Conservation (phyloP, 2,329 filamentous ascomycete genomes). For the Xylaria multiplex region DNA sequence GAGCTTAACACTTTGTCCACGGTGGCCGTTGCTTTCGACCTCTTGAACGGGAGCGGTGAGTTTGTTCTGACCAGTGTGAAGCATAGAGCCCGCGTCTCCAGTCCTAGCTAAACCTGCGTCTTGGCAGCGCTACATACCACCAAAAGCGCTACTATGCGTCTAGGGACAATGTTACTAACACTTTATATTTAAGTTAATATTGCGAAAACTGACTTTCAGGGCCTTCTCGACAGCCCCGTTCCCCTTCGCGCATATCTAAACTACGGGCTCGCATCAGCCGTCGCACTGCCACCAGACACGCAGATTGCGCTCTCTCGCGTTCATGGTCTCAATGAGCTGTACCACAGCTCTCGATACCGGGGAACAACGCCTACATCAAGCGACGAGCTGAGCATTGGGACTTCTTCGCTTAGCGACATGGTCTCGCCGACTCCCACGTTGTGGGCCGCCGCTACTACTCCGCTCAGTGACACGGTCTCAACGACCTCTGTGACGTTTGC, state of each 20-base stretch:
- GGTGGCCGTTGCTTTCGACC: conserved; percentile 43
- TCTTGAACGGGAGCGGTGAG: conserved; percentile 43
- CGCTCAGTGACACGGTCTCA: conserved; percentile 21
- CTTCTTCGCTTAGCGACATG: conserved; percentile 20
- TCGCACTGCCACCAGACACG: conserved; percentile 39
- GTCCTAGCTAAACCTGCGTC: not conserved
- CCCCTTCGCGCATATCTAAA: conserved; percentile 42
- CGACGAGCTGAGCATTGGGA: conserved; percentile 27
- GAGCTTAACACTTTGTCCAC: conserved; percentile 40
- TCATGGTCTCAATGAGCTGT: conserved; percentile 39
- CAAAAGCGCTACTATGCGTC: not conserved
- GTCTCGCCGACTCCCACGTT: conserved; percentile 6
- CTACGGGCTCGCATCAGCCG: conserved; percentile 39
- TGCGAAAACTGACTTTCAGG: conserved; percentile 41
- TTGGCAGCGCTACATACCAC: not conserved
- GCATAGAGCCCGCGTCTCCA: not conserved
- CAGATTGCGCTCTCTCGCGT: conserved; percentile 41
- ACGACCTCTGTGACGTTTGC: conserved; percentile 10
- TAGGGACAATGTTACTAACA: conserved; percentile 9
- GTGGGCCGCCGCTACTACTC: conserved; percentile 11
- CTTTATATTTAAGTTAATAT: conserved; percentile 37
- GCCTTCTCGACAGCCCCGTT: conserved; percentile 42
- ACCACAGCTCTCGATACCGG: conserved; percentile 31
- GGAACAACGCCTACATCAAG: conserved; percentile 22
- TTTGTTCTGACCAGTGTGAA: not conserved